Evolutionary conservation across 2,329 filamentous ascomycete genomes (phyloP).

Genomic region (Blastomyces silverae): DNA sequence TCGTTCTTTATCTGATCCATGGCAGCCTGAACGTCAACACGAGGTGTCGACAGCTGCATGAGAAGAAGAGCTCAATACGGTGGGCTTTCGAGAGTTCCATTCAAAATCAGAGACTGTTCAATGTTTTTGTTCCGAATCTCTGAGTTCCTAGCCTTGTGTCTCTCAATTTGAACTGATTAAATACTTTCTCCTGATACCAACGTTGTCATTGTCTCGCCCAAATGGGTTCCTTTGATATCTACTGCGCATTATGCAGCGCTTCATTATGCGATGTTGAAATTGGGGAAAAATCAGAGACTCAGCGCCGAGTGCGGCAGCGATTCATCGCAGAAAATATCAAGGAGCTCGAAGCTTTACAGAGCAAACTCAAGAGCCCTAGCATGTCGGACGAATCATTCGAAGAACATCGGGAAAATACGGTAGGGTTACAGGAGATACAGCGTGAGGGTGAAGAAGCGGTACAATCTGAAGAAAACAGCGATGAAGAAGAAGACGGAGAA

Average conservation of each 20-base stretch:
- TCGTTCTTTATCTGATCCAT: too few species aligned
- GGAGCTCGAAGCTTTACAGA: not conserved
- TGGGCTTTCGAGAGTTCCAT: too few species aligned
- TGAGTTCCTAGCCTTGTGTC: too few species aligned
- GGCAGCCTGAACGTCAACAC: too few species aligned
- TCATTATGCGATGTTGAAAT: not conserved
- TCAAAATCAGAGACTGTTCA: too few species aligned
- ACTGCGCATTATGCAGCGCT: not conserved
- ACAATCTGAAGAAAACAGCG: not conserved
- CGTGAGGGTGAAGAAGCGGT: not conserved
- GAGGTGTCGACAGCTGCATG: too few species aligned
- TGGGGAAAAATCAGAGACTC: not conserved
- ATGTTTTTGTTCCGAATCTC: too few species aligned
- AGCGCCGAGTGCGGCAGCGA: conserved; percentile 2
- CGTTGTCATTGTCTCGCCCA: not conserved
- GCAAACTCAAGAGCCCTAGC: too few species aligned
- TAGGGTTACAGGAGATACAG: not conserved
- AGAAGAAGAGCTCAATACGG: too few species aligned
- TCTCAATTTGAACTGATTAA: too few species aligned
- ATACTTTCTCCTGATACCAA: too few species aligned
- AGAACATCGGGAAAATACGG: not conserved
- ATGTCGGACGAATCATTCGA: not conserved
- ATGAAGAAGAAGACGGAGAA: too few species aligned
- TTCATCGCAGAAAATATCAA: conserved; percentile 1
- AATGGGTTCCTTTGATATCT: not conserved